Conservation (phyloP, 2,329 filamentous ascomycete genomes). For the Claviceps sp. region DNA sequence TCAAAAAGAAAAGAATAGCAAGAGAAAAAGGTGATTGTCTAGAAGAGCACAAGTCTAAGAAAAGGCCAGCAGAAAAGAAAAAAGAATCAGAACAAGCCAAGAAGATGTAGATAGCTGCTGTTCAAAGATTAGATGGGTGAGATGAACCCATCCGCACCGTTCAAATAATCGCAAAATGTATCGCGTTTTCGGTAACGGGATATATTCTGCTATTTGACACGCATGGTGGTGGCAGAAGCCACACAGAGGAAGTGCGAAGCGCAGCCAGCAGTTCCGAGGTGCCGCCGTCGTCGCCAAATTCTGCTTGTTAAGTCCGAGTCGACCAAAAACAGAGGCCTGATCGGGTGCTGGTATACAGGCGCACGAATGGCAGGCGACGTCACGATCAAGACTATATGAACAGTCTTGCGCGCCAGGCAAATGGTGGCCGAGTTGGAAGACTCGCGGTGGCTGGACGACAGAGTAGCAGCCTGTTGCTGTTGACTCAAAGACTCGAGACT, state of each 20-base stretch:
- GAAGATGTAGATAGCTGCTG: background rate
- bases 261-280: slow-evolving; percentile 1
- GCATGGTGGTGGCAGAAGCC: slow-evolving; percentile 8
- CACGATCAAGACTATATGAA: background rate
- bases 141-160: slow-evolving; percentile 15
- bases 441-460: background rate
- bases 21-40: slow-evolving; percentile 16
- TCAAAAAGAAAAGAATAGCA: slow-evolving; percentile 9
- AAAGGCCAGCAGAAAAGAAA: slow-evolving; percentile 16
- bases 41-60: slow-evolving; percentile 27
- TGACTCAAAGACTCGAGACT: too few species aligned
- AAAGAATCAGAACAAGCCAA: slow-evolving; percentile 11
- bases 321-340: slow-evolving; percentile 1
- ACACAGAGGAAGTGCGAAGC: background rate
- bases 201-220: slow-evolving; percentile 9
- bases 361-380: background rate
- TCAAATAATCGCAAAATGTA: slow-evolving; percentile 4
- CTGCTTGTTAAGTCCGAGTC: background rate
- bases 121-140: background rate
- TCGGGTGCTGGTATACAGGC: background rate
- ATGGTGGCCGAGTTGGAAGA: background rate
- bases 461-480: background rate
- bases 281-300: slow-evolving; percentile 4
- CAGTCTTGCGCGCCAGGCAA: background rate
- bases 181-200: slow-evolving; percentile 5